phyloP scores from a whole-genome alignment of 345 rosid species.

The Pelargonium nanum region DNA sequence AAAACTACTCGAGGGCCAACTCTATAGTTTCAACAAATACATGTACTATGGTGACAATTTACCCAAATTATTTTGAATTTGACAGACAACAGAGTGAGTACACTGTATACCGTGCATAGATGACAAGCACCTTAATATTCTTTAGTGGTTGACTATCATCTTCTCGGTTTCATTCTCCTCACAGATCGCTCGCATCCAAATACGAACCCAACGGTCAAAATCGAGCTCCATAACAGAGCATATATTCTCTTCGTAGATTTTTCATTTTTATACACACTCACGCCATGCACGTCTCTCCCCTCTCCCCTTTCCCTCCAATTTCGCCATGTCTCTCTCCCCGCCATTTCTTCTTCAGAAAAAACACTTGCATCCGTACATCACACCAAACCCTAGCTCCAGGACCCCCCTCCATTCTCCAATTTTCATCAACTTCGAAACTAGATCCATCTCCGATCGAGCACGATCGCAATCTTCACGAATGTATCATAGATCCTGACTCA shows the following conservation, averaged over 20 bases:
- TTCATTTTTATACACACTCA: too few species aligned
- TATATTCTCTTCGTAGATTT: background rate
- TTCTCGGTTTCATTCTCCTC: background rate
- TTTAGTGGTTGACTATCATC: background rate
- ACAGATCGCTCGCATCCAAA: background rate
- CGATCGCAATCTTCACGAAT: background rate
- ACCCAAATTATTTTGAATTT: too few species aligned
- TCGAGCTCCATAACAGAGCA: background rate
- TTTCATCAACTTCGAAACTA: background rate
- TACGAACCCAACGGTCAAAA: background rate
- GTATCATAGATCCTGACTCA: background rate
- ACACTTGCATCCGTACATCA: background rate
- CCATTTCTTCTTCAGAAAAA: conserved; percentile 39
- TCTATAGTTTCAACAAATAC: too few species aligned
- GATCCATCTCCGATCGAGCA: background rate
- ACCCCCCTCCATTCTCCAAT: background rate
- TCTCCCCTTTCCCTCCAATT: conserved; percentile 14
- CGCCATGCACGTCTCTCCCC: background rate
- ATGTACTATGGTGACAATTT: too few species aligned
- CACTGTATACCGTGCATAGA: too few species aligned
- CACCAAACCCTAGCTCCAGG: background rate
- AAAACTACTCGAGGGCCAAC: too few species aligned
- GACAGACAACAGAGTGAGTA: too few species aligned
- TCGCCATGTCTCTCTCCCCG: conserved; percentile 52
- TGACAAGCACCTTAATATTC: too few species aligned